Percentiles rank a stretch among this genome's conserved stretches.
Evolutionary conservation across 1,284 basidiomycete genomes (phyloP).

Genomic region (Ceratobasidium sp.): DNA sequence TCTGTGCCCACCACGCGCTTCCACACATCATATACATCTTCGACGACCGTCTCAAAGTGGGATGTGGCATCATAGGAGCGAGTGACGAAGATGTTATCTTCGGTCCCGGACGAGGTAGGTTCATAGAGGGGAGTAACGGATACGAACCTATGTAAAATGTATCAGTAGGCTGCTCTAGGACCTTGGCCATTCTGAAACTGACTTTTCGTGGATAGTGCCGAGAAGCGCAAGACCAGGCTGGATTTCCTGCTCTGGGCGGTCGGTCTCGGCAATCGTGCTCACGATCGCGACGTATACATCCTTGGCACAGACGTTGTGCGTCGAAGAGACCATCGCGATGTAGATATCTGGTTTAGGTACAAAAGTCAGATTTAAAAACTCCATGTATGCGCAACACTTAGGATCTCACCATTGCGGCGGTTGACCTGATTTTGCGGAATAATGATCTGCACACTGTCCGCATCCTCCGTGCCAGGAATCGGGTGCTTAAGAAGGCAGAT

Average conservation of each 20-base stretch:
- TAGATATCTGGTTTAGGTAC: slow-evolving; percentile 84
- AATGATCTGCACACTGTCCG: slow-evolving; percentile 96
- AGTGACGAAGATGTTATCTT: slow-evolving; percentile 95
- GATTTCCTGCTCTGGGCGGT: slow-evolving; percentile 93
- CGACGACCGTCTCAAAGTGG: slow-evolving; percentile 98
- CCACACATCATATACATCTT: slow-evolving; percentile 96
- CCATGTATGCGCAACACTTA: slow-evolving; percentile 34
- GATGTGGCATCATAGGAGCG: slow-evolving; percentile 98
- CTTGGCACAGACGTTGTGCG: slow-evolving; percentile 97
- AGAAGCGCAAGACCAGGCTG: slow-evolving; percentile 91
- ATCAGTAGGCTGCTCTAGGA: not conserved
- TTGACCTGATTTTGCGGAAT: slow-evolving; percentile 99
- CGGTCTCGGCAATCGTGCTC: slow-evolving; percentile 98
- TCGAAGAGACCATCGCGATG: slow-evolving; percentile 95
- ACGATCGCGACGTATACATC: slow-evolving; percentile 97
- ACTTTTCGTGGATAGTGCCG: slow-evolving; percentile 96
- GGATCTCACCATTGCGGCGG: slow-evolving; percentile 86
- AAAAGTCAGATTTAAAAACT: slow-evolving; percentile 43
- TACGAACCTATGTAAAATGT: slow-evolving; percentile 78
- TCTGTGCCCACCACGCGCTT: slow-evolving; percentile 81
- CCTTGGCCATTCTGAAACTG: slow-evolving; percentile 55
- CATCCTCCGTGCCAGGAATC: slow-evolving; percentile 96
- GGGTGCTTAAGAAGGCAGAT: slow-evolving; percentile 99
- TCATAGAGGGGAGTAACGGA: slow-evolving; percentile 90
- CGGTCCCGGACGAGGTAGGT: slow-evolving; percentile 83